Percentiles rank a stretch among this genome's conserved stretches.
Evolutionary conservation across 768 basidiomycete genomes (phyloP).

Genomic region (Amanita inopinata): DNA sequence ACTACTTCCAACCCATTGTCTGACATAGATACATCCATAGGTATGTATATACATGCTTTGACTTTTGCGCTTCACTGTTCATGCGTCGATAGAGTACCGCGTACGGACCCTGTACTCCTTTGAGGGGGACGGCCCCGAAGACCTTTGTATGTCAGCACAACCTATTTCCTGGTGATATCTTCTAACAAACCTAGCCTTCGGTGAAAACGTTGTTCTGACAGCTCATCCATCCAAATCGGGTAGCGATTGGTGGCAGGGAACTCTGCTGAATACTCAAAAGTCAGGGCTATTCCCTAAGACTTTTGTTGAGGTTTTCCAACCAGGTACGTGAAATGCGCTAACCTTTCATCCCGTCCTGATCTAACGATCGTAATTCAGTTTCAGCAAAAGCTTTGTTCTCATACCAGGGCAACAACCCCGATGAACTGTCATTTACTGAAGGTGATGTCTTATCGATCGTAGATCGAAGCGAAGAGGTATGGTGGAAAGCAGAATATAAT

Average conservation of each 20-base stretch:
- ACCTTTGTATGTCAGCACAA: constrained; percentile 54
- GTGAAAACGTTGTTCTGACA: constrained; percentile 62
- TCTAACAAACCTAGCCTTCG: constrained; percentile 48
- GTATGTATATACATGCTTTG: constrained; percentile 33
- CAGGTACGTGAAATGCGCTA: constrained; percentile 37
- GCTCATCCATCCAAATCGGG: constrained; percentile 82
- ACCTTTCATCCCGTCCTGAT: not conserved
- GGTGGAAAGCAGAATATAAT: constrained; percentile 93
- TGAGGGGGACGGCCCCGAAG: constrained; percentile 78
- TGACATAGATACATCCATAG: constrained; percentile 59
- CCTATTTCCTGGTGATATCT: not conserved
- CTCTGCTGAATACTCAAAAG: constrained; percentile 47
- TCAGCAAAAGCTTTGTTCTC: constrained; percentile 75
- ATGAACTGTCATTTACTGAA: constrained; percentile 82
- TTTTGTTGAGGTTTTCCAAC: constrained; percentile 67
- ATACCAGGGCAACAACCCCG: constrained; percentile 58
- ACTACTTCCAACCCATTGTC: constrained; percentile 42
- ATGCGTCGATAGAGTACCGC: constrained; percentile 43
- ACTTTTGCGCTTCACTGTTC: constrained; percentile 6
- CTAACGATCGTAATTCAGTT: constrained; percentile 24
- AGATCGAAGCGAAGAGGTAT: constrained; percentile 76
- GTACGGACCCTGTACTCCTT: constrained; percentile 81
- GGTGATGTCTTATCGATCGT: constrained; percentile 73
- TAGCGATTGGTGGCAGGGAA: constrained; percentile 94
- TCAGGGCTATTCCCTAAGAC: constrained; percentile 86